Conservation (phyloP, 2,329 filamentous ascomycete species). For the Alternaria sp. region DNA sequence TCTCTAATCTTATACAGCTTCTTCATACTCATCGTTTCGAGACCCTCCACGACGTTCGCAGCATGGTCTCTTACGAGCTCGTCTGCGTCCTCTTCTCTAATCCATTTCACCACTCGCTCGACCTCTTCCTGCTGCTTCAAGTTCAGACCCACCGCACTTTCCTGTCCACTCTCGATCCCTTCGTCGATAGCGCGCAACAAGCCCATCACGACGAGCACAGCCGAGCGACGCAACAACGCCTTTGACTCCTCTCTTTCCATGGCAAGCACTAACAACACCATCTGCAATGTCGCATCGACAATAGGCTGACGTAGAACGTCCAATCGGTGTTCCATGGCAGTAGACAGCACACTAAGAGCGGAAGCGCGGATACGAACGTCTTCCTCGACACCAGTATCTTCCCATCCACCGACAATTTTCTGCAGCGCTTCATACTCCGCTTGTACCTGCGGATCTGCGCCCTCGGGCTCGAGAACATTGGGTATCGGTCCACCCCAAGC, state of each 20-base stretch:
- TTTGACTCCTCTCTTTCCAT: slow-evolving; percentile 66
- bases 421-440: slow-evolving; percentile 57
- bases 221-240: slow-evolving; percentile 70
- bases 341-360: slow-evolving; percentile 69
- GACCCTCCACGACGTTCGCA: slow-evolving; percentile 68
- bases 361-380: slow-evolving; percentile 74
- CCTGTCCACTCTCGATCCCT: slow-evolving; percentile 49
- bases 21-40: slow-evolving; percentile 67
- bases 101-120: slow-evolving; percentile 66
- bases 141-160: slow-evolving; percentile 59
- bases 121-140: slow-evolving; percentile 66
- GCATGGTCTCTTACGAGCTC: slow-evolving; percentile 72
- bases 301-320: slow-evolving; percentile 50
- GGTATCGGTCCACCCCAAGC: slow-evolving; percentile 62
- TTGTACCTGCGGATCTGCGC: slow-evolving; percentile 34
- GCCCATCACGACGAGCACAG: slow-evolving; percentile 67
- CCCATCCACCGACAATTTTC: slow-evolving; percentile 71
- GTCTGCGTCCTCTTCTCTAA: slow-evolving; percentile 70
- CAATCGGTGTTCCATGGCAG: slow-evolving; percentile 62
- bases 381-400: slow-evolving; percentile 67
- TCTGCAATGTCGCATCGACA: slow-evolving; percentile 62
- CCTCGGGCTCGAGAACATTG: slow-evolving; percentile 40
- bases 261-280: slow-evolving; percentile 67
- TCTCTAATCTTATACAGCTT: slow-evolving; percentile 53
- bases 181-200: slow-evolving; percentile 67